Evolutionary conservation across 2,329 filamentous ascomycete species (phyloP), one percentile per base, ranked within the genome.

Genomic region (Clarireedia paspali): DNA sequence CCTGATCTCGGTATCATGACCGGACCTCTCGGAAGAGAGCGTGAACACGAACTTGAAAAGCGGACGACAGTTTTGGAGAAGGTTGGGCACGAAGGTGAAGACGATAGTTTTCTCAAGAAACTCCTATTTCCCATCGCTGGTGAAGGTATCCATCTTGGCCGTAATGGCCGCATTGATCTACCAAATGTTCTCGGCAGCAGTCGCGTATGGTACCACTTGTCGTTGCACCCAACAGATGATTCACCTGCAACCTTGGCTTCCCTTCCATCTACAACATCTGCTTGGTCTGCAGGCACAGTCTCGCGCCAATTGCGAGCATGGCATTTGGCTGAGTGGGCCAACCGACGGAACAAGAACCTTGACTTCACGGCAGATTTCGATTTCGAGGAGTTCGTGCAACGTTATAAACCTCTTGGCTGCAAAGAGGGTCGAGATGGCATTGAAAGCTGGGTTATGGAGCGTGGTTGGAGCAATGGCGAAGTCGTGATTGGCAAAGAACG

Each of bases 351-450:
- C 70, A 90, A 89, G 69, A 84, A 87, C 65, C 82, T 97, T 2
- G 94, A 99, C 69, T 99, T 95, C 71, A 99, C 94, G 0, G 90
- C 91, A 1, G 94, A 99, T 67, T 99, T 97, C 63, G 94, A 99
- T 66, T 76, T 91, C 5, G 89, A 96, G 15, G 94, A 99, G 70
- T 97, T 99, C 65, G 81, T 85, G 20, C 84, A 86, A 63, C 84
- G 94, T 46, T 99, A 96, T 69, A 77, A 84, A 5, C 77, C 82
- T 5, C 79, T 99, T 0, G 94, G 94, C 14, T 99, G 94, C 70
- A 83, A 86, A 64, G 90, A 95, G 61, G 94, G 94, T 56, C 84
- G 84, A 60, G 94, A 99, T 60, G 94, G 92, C 48, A 91, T 96
- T 53, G 90, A 97, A 68, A 95, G 82, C 65, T 99, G 92, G 90